These are phyloP conservation scores for Basidiobolus heterosporus DNA, from an alignment of 371 early-diverging fungal species.

Conservation along the genomic window DNA sequence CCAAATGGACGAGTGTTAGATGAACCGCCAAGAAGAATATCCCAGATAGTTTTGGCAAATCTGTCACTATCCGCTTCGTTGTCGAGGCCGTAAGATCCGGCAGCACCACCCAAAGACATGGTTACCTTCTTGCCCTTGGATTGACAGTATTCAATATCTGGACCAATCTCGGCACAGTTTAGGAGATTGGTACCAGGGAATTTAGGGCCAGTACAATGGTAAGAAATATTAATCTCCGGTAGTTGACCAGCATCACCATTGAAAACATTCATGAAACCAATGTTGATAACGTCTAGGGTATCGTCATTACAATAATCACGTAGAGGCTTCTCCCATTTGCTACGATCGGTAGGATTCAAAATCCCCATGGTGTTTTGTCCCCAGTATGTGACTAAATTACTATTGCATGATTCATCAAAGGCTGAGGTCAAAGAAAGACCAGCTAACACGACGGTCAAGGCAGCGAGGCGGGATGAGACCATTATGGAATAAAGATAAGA, in stretches of 20 bases:
- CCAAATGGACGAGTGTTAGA: slow-evolving; percentile 37
- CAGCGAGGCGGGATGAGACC: too few relatives aligned
- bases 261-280: slow-evolving; percentile 48
- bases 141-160: slow-evolving; percentile 47
- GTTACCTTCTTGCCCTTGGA: slow-evolving; percentile 34
- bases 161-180: slow-evolving; percentile 34
- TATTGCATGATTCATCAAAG: slow-evolving; percentile 4
- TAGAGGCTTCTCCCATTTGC: slow-evolving; percentile 19
- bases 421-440: too few relatives aligned
- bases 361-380: slow-evolving; percentile 28
- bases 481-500: too few relatives aligned
- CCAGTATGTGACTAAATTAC: slow-evolving; percentile 30
- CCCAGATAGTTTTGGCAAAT: slow-evolving; percentile 43
- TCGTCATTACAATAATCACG: slow-evolving; percentile 37
- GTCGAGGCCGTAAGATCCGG: slow-evolving; percentile 36
- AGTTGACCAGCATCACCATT: slow-evolving; percentile 17
- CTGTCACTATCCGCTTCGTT: slow-evolving; percentile 21
- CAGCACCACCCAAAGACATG: slow-evolving; percentile 49
- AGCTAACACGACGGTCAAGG: too few relatives aligned
- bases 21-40: slow-evolving; percentile 34
- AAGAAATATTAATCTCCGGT: slow-evolving; percentile 35
- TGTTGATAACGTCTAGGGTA: slow-evolving; percentile 27
- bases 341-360: background rate
- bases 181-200: slow-evolving; percentile 25
- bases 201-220: slow-evolving; percentile 26